Percentiles rank a stretch among this genome's conserved stretches.
Conservation (phyloP, 225 moss, liverwort and hornwort genomes). For the Sphagnum contortum region DNA sequence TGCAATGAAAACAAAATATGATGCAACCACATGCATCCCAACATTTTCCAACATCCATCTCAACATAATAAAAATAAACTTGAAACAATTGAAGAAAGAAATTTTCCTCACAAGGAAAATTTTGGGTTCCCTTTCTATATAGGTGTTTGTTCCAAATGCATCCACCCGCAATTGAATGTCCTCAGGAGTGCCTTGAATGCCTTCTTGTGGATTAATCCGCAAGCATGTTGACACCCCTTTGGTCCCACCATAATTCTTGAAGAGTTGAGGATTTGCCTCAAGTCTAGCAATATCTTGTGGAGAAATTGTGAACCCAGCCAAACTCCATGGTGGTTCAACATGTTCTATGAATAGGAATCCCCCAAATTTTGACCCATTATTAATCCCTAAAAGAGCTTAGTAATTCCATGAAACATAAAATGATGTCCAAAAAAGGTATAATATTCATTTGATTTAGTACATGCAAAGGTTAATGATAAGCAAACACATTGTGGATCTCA, state of each 20-base stretch:
- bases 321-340: constrained; percentile 39
- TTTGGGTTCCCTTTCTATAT: constrained; percentile 70
- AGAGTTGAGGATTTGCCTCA: constrained; percentile 52
- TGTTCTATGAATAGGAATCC: background rate
- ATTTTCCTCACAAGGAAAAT: constrained; percentile 40
- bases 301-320: constrained; percentile 62
- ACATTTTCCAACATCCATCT: no score
- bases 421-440: no score
- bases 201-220: constrained; percentile 47
- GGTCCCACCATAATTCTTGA: constrained; percentile 50
- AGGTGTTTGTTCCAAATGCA: constrained; percentile 79
- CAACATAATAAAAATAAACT: no score
- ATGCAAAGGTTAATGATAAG: no score
- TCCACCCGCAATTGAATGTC: constrained; percentile 47
- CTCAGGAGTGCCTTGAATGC: constrained; percentile 36
- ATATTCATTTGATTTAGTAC: no score
- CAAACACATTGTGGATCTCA: no score
- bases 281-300: constrained; percentile 56
- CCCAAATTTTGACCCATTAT: no score
- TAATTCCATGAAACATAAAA: no score
- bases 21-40: no score
- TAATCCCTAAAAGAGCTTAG: no score
- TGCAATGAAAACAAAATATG: no score
- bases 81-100: no score
- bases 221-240: constrained; percentile 44